Evolutionary conservation across 129 eudicot species (phyloP).

Genomic region (Mikania micrantha): DNA sequence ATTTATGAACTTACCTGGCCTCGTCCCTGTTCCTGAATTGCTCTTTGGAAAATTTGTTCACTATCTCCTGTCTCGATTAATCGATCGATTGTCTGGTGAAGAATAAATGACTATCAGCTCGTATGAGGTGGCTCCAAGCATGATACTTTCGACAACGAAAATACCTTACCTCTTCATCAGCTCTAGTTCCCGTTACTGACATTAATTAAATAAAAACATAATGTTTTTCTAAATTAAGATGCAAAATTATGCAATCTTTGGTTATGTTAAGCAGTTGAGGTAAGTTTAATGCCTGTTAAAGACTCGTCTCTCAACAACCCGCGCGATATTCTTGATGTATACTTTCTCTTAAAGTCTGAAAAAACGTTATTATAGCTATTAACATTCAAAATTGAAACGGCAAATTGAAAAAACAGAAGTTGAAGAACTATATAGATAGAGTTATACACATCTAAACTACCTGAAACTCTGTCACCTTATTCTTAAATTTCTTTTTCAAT

Average conservation of each 20-base stretch:
- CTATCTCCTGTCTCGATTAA: conserved; percentile 81
- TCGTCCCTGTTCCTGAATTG: conserved; percentile 76
- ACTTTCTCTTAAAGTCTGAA: conserved; percentile 61
- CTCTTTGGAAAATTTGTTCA: conserved; percentile 73
- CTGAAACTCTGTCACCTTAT: conserved; percentile 73
- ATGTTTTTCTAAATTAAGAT: not conserved
- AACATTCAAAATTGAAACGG: conserved; percentile 8
- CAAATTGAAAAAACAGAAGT: not conserved
- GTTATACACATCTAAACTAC: conserved; percentile 18
- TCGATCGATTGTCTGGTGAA: conserved; percentile 68
- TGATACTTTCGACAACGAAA: not conserved
- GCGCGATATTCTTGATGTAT: conserved; percentile 80
- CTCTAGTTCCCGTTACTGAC: conserved; percentile 68
- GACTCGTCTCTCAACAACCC: conserved; percentile 80
- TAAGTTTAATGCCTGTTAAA: conserved; percentile 57
- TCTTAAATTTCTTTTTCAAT: conserved; percentile 35
- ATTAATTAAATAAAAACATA: conserved; percentile 6
- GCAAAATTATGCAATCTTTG: not conserved
- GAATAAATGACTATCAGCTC: not conserved
- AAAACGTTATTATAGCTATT: conserved; percentile 7
- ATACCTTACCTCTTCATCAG: conserved; percentile 75
- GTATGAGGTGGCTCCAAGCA: not conserved
- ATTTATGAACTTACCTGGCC: conserved; percentile 44
- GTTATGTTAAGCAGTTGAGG: not conserved
- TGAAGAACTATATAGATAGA: not conserved